Conservation (phyloP, 345 rosid genomes). For the Citrus reticulata region DNA sequence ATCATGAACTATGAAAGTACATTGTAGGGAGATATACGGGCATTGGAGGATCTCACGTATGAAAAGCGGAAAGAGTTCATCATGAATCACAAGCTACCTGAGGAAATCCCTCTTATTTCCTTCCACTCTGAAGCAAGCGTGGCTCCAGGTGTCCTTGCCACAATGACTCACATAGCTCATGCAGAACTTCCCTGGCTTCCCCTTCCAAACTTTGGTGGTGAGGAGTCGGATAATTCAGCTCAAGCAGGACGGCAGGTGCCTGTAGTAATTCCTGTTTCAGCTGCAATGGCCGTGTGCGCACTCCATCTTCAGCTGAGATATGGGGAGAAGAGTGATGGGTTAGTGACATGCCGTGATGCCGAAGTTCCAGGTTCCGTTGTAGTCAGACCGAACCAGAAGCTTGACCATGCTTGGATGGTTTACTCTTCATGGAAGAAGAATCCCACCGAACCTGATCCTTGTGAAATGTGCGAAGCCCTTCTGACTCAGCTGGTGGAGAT, state of each 20-base stretch:
- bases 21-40: conserved; percentile 59
- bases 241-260: conserved; percentile 47
- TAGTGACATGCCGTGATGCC: conserved; percentile 62
- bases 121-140: conserved; percentile 58
- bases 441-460: conserved; percentile 40
- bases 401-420: conserved; percentile 72
- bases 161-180: conserved; percentile 64
- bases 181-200: conserved; percentile 70
- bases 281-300: conserved; percentile 57
- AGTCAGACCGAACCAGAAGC: conserved; percentile 49
- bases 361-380: conserved; percentile 67
- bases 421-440: conserved; percentile 43
- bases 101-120: conserved; percentile 50
- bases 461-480: conserved; percentile 68
- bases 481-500: conserved; percentile 53
- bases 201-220: conserved; percentile 29
- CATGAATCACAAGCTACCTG: conserved; percentile 51
- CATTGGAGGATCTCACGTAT: conserved; percentile 65
- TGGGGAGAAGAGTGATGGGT: conserved; percentile 66
- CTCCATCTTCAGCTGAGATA: conserved; percentile 64
- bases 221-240: conserved; percentile 19
- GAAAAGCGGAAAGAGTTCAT: conserved; percentile 56
- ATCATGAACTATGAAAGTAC: conserved; percentile 3
- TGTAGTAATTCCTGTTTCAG: conserved; percentile 51
- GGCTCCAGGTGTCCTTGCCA: conserved; percentile 51